These are phyloP conservation scores for Aristolochia contorta DNA, from an alignment of 164 flowering plant genomes.

Conservation along the genomic window DNA sequence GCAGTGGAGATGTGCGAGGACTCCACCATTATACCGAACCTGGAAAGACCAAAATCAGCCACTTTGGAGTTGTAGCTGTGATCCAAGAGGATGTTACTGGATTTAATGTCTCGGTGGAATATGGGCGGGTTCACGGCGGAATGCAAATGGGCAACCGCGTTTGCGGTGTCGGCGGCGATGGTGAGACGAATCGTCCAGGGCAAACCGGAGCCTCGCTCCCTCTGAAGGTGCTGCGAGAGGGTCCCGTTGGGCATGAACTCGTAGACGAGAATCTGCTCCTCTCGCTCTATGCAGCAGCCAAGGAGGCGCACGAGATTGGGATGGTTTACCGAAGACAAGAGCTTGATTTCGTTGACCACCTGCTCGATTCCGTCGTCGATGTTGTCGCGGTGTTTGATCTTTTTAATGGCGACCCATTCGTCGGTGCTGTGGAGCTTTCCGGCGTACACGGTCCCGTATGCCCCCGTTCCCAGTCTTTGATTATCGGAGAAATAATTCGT, in stretches of 20 bases:
- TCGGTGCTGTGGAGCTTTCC: constrained; percentile 58
- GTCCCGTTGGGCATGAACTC: constrained; percentile 97
- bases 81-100: constrained; percentile 83
- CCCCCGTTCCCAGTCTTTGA: constrained; percentile 69
- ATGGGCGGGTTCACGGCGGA: constrained; percentile 70
- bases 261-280: constrained; percentile 73
- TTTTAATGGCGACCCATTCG: constrained; percentile 71
- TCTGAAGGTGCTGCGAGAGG: constrained; percentile 61
- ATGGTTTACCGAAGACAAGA: constrained; percentile 71
- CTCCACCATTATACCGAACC: constrained; percentile 51
- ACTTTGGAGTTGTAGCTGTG: constrained; percentile 57
- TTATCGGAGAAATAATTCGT: constrained; percentile 59
- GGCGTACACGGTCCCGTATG: constrained; percentile 77
- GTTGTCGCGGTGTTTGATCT: constrained; percentile 46
- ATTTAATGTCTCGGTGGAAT: constrained; percentile 80
- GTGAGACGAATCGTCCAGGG: constrained; percentile 63
- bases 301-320: constrained; percentile 74
- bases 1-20: constrained; percentile 79
- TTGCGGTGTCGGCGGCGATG: constrained; percentile 77
- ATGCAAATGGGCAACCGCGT: constrained; percentile 74
- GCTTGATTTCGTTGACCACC: constrained; percentile 78
- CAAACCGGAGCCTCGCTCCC: constrained; percentile 49
- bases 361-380: constrained; percentile 60
- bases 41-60: constrained; percentile 89
- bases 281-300: constrained; percentile 68